A percentile compares a stretch with the other conserved stretches of the same genome.
Conservation (phyloP, 2,329 filamentous ascomycete species). For the Lachnellula suecica region DNA sequence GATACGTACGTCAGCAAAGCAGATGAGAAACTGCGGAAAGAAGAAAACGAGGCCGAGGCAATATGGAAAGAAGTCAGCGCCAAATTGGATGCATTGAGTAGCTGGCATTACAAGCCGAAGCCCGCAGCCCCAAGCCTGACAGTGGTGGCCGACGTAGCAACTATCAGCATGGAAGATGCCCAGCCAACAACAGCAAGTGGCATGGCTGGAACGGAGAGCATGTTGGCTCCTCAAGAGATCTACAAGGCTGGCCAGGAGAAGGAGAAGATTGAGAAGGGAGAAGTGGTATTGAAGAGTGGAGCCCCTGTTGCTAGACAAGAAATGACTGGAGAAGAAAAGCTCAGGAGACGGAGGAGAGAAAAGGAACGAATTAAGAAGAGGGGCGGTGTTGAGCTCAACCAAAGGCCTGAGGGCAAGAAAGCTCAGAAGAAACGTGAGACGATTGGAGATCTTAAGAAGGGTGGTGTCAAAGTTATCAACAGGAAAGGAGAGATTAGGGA, state of each 20-base stretch:
- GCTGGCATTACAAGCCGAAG: slow-evolving; percentile 94
- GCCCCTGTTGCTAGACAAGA: slow-evolving; percentile 79
- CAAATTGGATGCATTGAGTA: slow-evolving; percentile 85
- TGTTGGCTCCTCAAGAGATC: slow-evolving; percentile 90
- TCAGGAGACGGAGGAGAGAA: slow-evolving; percentile 71
- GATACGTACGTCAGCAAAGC: slow-evolving; percentile 76
- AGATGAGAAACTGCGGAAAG: slow-evolving; percentile 78
- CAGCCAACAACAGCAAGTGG: slow-evolving; percentile 80
- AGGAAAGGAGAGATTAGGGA: slow-evolving; percentile 84
- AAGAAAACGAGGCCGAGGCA: slow-evolving; percentile 78
- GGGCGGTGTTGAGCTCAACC: slow-evolving; percentile 46
- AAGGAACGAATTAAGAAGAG: slow-evolving; percentile 83
- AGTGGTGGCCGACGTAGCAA: slow-evolving; percentile 87
- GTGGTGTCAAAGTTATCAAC: slow-evolving; percentile 88
- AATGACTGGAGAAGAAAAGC: slow-evolving; percentile 84
- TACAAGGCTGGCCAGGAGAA: slow-evolving; percentile 77
- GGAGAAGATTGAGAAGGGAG: slow-evolving; percentile 55
- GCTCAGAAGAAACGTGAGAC: slow-evolving; percentile 52
- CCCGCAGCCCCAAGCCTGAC: slow-evolving; percentile 77
- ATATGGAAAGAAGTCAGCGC: slow-evolving; percentile 81
- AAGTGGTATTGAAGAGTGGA: slow-evolving; percentile 76
- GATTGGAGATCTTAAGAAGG: slow-evolving; percentile 66
- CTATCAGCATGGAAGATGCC: slow-evolving; percentile 91
- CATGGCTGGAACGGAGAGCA: slow-evolving; percentile 65
- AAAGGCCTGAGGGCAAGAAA: slow-evolving; percentile 57